Percentiles rank a stretch among this genome's conserved stretches.
These are phyloP conservation scores for Funneliformis geosporum DNA, from an alignment of 192 early-diverging fungal genomes.

Conservation along the genomic window DNA sequence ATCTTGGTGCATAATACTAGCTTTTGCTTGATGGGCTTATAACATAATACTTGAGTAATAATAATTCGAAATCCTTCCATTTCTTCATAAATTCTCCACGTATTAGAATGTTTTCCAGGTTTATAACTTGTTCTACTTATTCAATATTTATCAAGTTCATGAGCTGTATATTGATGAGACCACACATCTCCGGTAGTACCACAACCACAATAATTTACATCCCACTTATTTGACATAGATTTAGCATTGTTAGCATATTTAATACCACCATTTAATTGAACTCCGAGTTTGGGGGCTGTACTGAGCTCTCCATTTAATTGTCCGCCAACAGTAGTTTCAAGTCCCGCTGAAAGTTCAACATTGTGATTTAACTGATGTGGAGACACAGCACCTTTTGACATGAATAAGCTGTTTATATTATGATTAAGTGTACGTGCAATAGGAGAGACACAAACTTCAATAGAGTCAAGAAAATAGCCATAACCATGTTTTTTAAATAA, in stretches of 20 bases:
- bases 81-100: background rate
- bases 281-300: too few species aligned
- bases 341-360: background rate
- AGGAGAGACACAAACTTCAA: background rate
- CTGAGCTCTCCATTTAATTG: too few species aligned
- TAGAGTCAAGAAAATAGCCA: background rate
- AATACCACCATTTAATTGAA: background rate
- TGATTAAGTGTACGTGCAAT: background rate
- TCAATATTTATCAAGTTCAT: background rate
- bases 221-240: background rate
- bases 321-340: background rate
- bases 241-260: background rate
- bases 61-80: too few species aligned
- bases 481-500: background rate
- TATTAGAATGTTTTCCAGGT: background rate
- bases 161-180: background rate
- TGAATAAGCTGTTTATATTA: background rate
- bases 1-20: too few species aligned
- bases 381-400: background rate
- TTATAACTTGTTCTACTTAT: background rate
- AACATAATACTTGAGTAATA: too few species aligned
- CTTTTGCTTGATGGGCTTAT: too few species aligned
- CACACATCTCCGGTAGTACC: background rate
- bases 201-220: background rate
- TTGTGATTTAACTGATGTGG: background rate